Base-by-base conservation (phyloP, 257 asterid species). In the Datura wrightii region DNA sequence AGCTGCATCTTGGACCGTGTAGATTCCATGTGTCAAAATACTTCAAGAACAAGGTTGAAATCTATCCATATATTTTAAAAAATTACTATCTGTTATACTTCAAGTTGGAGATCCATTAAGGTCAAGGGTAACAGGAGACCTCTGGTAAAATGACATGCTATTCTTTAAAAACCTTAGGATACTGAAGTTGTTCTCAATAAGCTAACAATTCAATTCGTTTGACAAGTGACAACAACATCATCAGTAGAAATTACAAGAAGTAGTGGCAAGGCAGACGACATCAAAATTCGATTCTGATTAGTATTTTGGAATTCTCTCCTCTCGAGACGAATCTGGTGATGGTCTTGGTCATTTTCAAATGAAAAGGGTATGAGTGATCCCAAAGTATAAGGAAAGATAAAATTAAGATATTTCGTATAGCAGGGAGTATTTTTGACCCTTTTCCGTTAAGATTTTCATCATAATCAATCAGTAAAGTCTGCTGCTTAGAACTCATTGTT, bases 81-180 rank as follows among this genome's bases (percentile, higher is more conserved):
- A 42, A 10, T 71, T 44, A 71, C 56, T 5, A 8, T 42, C 55
- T 19, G 3, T n/a, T 42, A 71, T 71, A 42, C 79, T 71, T 71
- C 56, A 44, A 10, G 52, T 66, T 66, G 46, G 18, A 42, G 9
- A 44, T 71, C 16, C 2, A 10, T 5, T n/a, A n/a, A 10, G 56
- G 37, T 44, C 79, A 65, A 65, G 74, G 74, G 72, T 65, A 65
- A 65, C 44, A 66, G 8, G 16, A 66, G n/a, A 66, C 74, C 74
- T 66, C 48, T 36, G 3, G 3, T 34, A 41, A 66, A 36, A 66
- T 66, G 46, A 66, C 36, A 66, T 66, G 74, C 11, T 5, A 14
- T 66, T 11, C 48, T 36, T 66, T 19, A 34, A 66, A 66, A 66
- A 36, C 3, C 19, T 13, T 66, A 6, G 48, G 74, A 66, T 13